A percentile compares a stretch with the other conserved stretches of the same genome.
Evolutionary conservation across 768 basidiomycete genomes (phyloP).

Genomic region (Hysterangium stoloniferum): DNA sequence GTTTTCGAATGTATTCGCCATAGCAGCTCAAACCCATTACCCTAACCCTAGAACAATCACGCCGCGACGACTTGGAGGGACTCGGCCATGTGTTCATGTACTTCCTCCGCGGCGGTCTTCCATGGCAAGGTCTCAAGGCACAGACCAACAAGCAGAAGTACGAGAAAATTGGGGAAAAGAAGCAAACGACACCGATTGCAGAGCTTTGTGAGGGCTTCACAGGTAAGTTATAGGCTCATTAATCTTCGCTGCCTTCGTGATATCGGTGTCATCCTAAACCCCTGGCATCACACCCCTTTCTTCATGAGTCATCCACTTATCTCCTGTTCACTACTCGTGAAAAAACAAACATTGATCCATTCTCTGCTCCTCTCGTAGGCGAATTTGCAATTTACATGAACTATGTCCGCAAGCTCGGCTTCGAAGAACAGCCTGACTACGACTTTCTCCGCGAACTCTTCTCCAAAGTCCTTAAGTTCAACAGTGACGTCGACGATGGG

Average conservation of each 20-base stretch:
- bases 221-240: constrained; percentile 40
- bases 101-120: constrained; percentile 90
- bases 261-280: no score
- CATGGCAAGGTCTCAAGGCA: constrained; percentile 96
- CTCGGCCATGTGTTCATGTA: constrained; percentile 99
- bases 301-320: no score
- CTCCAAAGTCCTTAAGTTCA: constrained; percentile 79
- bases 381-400: constrained; percentile 99
- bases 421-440: constrained; percentile 96
- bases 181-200: constrained; percentile 84
- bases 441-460: constrained; percentile 96
- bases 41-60: constrained; percentile 42
- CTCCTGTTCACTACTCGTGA: no score
- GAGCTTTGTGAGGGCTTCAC: constrained; percentile 97
- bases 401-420: constrained; percentile 96
- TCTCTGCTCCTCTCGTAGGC: constrained; percentile 54
- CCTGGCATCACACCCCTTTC: no score
- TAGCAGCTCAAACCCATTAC: not conserved
- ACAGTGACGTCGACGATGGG: constrained; percentile 85
- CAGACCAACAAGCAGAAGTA: constrained; percentile 99
- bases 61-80: constrained; percentile 94
- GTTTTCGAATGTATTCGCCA: constrained; percentile 3
- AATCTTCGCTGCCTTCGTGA: constrained; percentile 7
- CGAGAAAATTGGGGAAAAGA: constrained; percentile 99
- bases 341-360: no score